phyloP scores from a whole-genome alignment of 2,329 filamentous ascomycete genomes.

The Penicillium italicum region DNA sequence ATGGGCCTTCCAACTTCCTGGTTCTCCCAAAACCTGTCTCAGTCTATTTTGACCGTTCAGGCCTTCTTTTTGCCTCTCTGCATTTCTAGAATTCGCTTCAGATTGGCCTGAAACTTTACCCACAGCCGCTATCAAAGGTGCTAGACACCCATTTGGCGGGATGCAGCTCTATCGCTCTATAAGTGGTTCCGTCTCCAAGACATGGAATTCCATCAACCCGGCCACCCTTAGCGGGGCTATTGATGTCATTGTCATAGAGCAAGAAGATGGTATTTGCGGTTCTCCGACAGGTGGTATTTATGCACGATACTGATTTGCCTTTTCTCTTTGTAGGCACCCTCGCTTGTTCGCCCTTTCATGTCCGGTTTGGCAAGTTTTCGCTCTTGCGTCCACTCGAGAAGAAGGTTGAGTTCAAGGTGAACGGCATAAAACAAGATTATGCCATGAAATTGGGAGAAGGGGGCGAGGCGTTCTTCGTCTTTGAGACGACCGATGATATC shows the following conservation, averaged over 20 bases:
- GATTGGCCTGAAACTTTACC: not conserved
- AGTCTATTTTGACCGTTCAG: conserved; percentile 8
- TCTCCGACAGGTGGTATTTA: not conserved
- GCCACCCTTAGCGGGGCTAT: conserved; percentile 96
- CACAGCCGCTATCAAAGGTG: conserved; percentile 13
- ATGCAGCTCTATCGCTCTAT: conserved; percentile 99
- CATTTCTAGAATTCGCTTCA: conserved; percentile 3
- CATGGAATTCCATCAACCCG: conserved; percentile 99
- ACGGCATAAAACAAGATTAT: conserved; percentile 85
- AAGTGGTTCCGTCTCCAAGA: conserved; percentile 92
- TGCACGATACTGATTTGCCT: conserved; percentile 3
- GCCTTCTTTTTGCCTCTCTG: conserved; percentile 13
- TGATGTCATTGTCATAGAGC: conserved; percentile 97
- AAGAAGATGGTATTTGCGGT: conserved; percentile 69
- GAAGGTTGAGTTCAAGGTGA: conserved; percentile 97
- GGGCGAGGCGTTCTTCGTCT: conserved; percentile 97
- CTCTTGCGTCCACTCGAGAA: conserved; percentile 92
- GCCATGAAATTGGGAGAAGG: conserved; percentile 98
- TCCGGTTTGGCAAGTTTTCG: conserved; percentile 98
- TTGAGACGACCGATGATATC: conserved; percentile 87
- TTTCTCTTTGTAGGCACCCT: conserved; percentile 52
- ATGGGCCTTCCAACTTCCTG: conserved; percentile 33
- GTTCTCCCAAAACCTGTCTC: conserved; percentile 18
- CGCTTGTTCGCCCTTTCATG: conserved; percentile 94
- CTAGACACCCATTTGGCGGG: conserved; percentile 30